Percentiles rank a stretch among this genome's conserved stretches.
Conservation (phyloP, 371 early-diverging fungal genomes). For the Mucor sp. region DNA sequence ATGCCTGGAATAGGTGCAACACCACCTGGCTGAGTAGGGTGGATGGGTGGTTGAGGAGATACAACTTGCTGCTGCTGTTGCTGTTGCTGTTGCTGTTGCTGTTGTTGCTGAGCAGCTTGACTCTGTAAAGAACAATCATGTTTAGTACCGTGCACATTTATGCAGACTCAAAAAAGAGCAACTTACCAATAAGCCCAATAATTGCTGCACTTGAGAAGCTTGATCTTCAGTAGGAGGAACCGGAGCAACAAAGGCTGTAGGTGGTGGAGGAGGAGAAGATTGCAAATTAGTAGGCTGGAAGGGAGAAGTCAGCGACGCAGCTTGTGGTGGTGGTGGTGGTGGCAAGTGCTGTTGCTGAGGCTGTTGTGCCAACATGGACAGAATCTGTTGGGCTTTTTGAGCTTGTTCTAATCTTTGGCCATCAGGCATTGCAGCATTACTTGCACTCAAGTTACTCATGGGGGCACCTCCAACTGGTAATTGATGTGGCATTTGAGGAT, state of each 20-base stretch:
- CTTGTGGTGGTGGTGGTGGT: conserved; percentile 5
- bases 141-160: too few relatives aligned
- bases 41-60: conserved; percentile 4
- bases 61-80: conserved; percentile 10
- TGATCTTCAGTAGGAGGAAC: conserved; percentile 22
- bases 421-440: background rate
- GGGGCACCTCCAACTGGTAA: background rate
- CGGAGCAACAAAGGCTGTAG: conserved; percentile 14
- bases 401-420: conserved; percentile 30
- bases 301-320: background rate
- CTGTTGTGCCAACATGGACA: conserved; percentile 19
- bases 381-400: conserved; percentile 33
- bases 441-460: background rate
- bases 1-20: conserved; percentile 32
- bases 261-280: conserved; percentile 9
- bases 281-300: conserved; percentile 6
- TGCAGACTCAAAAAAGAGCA: too few relatives aligned
- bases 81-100: conserved; percentile 6
- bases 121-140: conserved; percentile 6
- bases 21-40: background rate
- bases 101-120: conserved; percentile 29
- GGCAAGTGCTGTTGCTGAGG: conserved; percentile 11
- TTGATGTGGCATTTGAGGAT: background rate
- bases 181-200: conserved; percentile 31
- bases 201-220: conserved; percentile 27